phyloP scores from a whole-genome alignment of 129 eudicot genomes.

The Escallonia herrerae region DNA sequence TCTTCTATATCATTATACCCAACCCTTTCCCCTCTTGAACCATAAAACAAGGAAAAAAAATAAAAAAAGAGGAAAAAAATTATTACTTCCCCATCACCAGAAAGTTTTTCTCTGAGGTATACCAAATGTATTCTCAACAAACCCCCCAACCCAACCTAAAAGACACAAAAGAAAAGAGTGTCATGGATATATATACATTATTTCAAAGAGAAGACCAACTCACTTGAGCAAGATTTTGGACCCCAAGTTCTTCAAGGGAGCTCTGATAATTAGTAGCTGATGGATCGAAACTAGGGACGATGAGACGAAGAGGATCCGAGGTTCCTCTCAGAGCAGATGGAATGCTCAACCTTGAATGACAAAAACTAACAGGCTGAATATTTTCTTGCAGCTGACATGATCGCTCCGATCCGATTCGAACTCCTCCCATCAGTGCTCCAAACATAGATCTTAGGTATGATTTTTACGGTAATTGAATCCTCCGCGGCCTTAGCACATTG shows the following conservation, averaged over 20 bases:
- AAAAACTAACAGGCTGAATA: slow-evolving; percentile 22
- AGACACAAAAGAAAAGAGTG: neutral
- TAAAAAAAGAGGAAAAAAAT: neutral
- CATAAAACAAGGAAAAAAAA: slow-evolving; percentile 4
- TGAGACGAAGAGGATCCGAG: slow-evolving; percentile 27
- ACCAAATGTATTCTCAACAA: neutral
- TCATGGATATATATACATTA: slow-evolving; percentile 1
- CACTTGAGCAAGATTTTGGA: neutral
- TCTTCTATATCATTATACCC: slow-evolving; percentile 52
- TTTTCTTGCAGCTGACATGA: slow-evolving; percentile 47
- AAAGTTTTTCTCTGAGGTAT: no score
- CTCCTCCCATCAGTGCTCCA: slow-evolving; percentile 4
- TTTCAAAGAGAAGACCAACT: neutral
- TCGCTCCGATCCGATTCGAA: slow-evolving; percentile 35
- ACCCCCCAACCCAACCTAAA: slow-evolving; percentile 9
- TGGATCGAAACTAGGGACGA: neutral
- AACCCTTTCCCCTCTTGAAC: slow-evolving; percentile 28
- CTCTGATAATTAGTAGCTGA: neutral
- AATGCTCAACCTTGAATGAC: neutral
- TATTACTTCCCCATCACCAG: neutral
- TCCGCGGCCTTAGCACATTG: neutral
- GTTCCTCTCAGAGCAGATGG: slow-evolving; percentile 43
- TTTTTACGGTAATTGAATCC: neutral
- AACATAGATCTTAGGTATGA: no score
- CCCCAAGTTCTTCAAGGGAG: neutral